Base-by-base conservation (phyloP, 2,329 filamentous ascomycete genomes). In the Xylaria hypoxylon region DNA sequence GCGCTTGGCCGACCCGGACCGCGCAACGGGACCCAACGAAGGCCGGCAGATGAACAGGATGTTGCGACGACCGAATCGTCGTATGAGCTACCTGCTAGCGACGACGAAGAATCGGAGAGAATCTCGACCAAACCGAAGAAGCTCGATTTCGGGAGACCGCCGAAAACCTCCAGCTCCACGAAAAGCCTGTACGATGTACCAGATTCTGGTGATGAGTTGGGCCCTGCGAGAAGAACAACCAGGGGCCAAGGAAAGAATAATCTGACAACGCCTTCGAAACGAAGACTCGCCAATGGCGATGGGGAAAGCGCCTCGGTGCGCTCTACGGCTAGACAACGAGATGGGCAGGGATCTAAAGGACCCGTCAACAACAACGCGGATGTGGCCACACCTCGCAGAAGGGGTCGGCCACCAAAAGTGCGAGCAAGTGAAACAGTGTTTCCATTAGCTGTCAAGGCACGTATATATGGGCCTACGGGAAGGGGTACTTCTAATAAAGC, bases 111-210 rank as follows among this genome's bases (percentile, higher is more conserved):
- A 33, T 31, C 63, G 8, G 60, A 56, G 38, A 58, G 3, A 24
- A 57, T 69, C 10, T 61, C 67, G 5, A 68, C 67, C 2, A 75
- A 74, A 33, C 70, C 73, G 22, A 74, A 71, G 59, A 74, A 75
- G 48, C 70, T 74, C 7, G 69, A 71, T 44, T 64, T 71, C 15
- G 67, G 64, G 47, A 68, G 53, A 51, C 60, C 45, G 13, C 26
- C 55, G 19, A 70, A 51, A 26, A 38, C 17, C 35, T 8, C 60
- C 22, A 51, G 62, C 19, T 45, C 68, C 35, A 42, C 68, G 22
- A 67, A 67, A 33, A 72, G 64, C 52, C 59, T 73, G 24, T 77
- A 77, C 63, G 75, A 76, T 35, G 72, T 76, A 15, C 75, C 74
- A 1, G 74, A 75, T 59, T 77, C 75, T 11, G 74, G 70, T 28